phyloP scores from a whole-genome alignment of 192 early-diverging fungal species.

The Mortierella antarctica region DNA sequence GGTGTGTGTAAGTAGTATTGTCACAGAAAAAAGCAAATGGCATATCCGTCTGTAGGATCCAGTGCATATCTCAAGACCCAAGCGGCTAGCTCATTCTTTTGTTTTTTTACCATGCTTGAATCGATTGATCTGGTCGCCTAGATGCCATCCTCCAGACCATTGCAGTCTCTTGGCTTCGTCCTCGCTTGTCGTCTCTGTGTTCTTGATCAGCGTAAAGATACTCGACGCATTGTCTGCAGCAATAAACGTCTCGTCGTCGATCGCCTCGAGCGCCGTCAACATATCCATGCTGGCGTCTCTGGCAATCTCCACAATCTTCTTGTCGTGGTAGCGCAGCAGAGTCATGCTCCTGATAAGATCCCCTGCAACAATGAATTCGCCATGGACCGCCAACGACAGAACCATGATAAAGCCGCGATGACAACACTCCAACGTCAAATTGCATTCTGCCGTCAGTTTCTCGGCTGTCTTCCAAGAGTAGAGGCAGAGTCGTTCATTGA shows the following conservation, averaged over 20 bases:
- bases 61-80: not conserved
- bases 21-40: not conserved
- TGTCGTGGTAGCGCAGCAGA: slow-evolving; percentile 62
- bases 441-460: slow-evolving; percentile 13
- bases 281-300: slow-evolving; percentile 71
- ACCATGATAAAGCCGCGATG: slow-evolving; percentile 59
- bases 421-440: slow-evolving; percentile 38
- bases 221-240: slow-evolving; percentile 69
- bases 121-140: slow-evolving; percentile 86
- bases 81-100: not conserved
- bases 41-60: not conserved
- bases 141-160: slow-evolving; percentile 74
- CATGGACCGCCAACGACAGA: slow-evolving; percentile 66
- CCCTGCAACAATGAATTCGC: slow-evolving; percentile 80
- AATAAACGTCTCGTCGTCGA: slow-evolving; percentile 71
- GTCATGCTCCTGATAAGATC: slow-evolving; percentile 87
- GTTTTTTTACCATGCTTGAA: slow-evolving; percentile 74
- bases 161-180: slow-evolving; percentile 65
- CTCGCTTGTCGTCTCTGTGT: slow-evolving; percentile 62
- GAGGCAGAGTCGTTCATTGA: slow-evolving; percentile 65
- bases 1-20: not conserved
- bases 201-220: slow-evolving; percentile 66
- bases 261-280: slow-evolving; percentile 70
- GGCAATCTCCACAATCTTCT: slow-evolving; percentile 65
- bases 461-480: slow-evolving; percentile 28